Evolutionary conservation across 2,329 filamentous ascomycete species (phyloP).

Genomic region (Epichloe hybrida): DNA sequence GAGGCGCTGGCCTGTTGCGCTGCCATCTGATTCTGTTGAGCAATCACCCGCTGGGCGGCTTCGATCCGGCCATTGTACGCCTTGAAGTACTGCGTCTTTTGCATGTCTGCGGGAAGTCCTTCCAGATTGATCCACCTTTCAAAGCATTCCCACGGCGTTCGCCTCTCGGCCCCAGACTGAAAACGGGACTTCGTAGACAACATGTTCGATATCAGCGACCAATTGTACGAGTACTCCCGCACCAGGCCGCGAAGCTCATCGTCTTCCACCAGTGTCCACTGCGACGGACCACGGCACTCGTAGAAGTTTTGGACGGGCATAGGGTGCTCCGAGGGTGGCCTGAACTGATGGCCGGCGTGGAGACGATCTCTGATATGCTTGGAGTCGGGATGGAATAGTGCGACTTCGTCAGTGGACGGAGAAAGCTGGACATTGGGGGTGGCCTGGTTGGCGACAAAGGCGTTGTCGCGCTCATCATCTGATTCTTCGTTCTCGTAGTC

Average conservation of each 20-base stretch:
- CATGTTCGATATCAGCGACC: slow-evolving; percentile 82
- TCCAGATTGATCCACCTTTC: slow-evolving; percentile 92
- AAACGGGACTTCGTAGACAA: slow-evolving; percentile 62
- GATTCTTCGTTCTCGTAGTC: slow-evolving; percentile 64
- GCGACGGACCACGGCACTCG: slow-evolving; percentile 71
- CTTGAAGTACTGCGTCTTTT: slow-evolving; percentile 91
- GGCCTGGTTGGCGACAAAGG: slow-evolving; percentile 41
- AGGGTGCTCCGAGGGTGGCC: slow-evolving; percentile 76
- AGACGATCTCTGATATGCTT: slow-evolving; percentile 81
- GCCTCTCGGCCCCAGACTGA: slow-evolving; percentile 72
- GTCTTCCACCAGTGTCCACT: slow-evolving; percentile 85
- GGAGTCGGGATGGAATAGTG: slow-evolving; percentile 80
- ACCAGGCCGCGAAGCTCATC: slow-evolving; percentile 77
- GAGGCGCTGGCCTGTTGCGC: slow-evolving; percentile 35
- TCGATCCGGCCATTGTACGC: slow-evolving; percentile 49
- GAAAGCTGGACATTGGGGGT: slow-evolving; percentile 36
- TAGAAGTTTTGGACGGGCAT: slow-evolving; percentile 91
- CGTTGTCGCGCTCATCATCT: slow-evolving; percentile 41
- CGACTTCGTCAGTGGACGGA: slow-evolving; percentile 63
- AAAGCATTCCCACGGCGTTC: slow-evolving; percentile 97
- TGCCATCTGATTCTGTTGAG: slow-evolving; percentile 38
- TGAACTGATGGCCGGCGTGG: slow-evolving; percentile 82
- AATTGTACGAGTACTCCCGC: slow-evolving; percentile 92
- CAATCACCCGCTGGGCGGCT: slow-evolving; percentile 40
- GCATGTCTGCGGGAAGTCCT: slow-evolving; percentile 82